Conservation (phyloP, 345 rosid species). For the Citrus sinensis region DNA sequence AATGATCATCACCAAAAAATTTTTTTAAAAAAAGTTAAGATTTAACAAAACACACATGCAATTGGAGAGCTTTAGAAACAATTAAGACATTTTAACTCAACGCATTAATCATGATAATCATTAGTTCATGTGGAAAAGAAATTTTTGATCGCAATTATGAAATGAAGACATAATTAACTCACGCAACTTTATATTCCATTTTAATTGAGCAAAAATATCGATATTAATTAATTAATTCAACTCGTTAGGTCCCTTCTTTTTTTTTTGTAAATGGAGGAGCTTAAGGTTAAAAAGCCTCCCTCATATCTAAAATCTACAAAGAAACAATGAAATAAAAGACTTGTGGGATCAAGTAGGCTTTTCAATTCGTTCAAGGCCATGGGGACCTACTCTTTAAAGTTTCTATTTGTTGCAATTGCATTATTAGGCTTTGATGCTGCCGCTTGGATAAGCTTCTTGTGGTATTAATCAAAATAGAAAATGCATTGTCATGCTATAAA, state of each 20-base stretch:
- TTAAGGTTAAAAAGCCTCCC: too few species aligned
- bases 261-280: too few species aligned
- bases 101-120: background rate
- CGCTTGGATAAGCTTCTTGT: conserved; percentile 7
- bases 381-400: background rate
- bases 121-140: background rate
- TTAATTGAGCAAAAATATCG: background rate
- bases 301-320: background rate
- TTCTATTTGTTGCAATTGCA: background rate
- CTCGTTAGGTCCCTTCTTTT: too few species aligned
- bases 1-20: background rate
- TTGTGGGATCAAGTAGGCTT: background rate
- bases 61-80: background rate
- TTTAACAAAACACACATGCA: background rate
- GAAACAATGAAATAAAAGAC: background rate
- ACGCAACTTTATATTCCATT: background rate
- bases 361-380: background rate
- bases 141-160: background rate
- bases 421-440: background rate
- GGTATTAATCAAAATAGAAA: background rate
- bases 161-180: background rate
- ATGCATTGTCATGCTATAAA: background rate
- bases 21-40: too few species aligned
- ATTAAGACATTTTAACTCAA: background rate
- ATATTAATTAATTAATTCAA: too few species aligned